Base-by-base conservation (phyloP, 805 yeast genomes). In the Wickerhamomyces bovis region DNA sequence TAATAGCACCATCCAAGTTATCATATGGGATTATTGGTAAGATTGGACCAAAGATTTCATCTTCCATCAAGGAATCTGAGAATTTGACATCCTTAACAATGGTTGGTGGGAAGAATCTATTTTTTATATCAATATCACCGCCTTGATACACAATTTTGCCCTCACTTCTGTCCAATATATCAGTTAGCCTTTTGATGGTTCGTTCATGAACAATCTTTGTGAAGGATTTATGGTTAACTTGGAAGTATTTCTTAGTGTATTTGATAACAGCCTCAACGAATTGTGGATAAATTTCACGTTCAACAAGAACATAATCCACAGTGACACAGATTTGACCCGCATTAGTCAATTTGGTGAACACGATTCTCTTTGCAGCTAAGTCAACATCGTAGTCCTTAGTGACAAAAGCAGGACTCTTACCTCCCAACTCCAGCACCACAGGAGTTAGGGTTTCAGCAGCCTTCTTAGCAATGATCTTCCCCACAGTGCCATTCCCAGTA, bases 271-370 rank as follows among this genome's bases (percentile, higher is more conserved):
- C 69, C 1, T 55, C 54, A 8, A 80, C 65, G 43, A 86, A 76
- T 52, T 76, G 67, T 23, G 69, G 76, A 57, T 81, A 78, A 20
- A 81, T 65, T 3, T 71, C 63, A 46, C 73, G 77, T 48, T 84
- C 88, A n/a, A 81, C 84, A 40, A 88, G 57, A 6, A 85, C 67
- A 59, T 89, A 90, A 67, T 92, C 98, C 9, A 90, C 85, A 10
- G 96, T 86, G 36, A 88, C 85, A 69, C 97, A 90, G 2, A 94
- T 81, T 68, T 90, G 98, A 16, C 98, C 98, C 16, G 85, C 78
- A 61, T 89, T 92, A 28, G 78, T 67, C 60, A 83, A 83, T 55
- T 83, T 79, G 16, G 90, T 92, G 86, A 94, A 87, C 1, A 76
- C 73, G 15, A 88, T 67, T 65, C 97, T 77, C 53, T 74, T 75